A percentile compares a stretch with the other conserved stretches of the same genome.
Evolutionary conservation across 179 eudicot species (phyloP).

Genomic region (Drosera spatulata): DNA sequence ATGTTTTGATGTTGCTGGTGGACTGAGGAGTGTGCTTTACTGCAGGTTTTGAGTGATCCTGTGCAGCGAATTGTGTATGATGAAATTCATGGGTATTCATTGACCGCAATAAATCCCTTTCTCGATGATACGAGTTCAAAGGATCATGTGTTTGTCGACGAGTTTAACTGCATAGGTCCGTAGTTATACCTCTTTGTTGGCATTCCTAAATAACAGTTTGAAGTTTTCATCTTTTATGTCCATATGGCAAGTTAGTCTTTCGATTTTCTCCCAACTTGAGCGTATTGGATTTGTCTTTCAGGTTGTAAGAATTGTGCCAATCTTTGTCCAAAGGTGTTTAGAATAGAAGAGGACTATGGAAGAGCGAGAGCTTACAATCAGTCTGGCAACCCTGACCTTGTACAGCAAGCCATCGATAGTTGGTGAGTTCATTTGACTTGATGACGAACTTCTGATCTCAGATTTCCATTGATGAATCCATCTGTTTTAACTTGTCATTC

Average conservation of each 20-base stretch:
- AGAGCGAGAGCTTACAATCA: conserved; percentile 82
- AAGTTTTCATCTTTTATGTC: too few species aligned
- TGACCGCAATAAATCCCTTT: conserved; percentile 87
- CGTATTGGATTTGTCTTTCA: conserved; percentile 9
- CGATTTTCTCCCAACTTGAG: conserved; percentile 2
- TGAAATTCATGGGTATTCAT: conserved; percentile 88
- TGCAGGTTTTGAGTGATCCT: conserved; percentile 90
- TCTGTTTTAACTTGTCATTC: background rate
- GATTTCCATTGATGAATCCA: background rate
- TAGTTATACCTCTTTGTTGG: too few species aligned
- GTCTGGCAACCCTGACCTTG: conserved; percentile 44
- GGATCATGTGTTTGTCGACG: conserved; percentile 93
- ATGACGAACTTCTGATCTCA: background rate
- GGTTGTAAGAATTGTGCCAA: conserved; percentile 96
- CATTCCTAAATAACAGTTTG: too few species aligned
- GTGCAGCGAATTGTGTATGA: conserved; percentile 90
- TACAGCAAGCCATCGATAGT: conserved; percentile 85
- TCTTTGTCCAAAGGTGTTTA: conserved; percentile 66
- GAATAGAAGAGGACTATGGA: conserved; percentile 92
- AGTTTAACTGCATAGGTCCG: conserved; percentile 95
- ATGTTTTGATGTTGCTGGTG: background rate
- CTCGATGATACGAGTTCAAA: conserved; percentile 58
- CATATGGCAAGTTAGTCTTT: background rate
- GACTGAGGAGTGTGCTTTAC: background rate
- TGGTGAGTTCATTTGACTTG: conserved; percentile 32